Conservation (phyloP, 2,329 filamentous ascomycete species). For the Monilinia vaccinii-corymbosi region DNA sequence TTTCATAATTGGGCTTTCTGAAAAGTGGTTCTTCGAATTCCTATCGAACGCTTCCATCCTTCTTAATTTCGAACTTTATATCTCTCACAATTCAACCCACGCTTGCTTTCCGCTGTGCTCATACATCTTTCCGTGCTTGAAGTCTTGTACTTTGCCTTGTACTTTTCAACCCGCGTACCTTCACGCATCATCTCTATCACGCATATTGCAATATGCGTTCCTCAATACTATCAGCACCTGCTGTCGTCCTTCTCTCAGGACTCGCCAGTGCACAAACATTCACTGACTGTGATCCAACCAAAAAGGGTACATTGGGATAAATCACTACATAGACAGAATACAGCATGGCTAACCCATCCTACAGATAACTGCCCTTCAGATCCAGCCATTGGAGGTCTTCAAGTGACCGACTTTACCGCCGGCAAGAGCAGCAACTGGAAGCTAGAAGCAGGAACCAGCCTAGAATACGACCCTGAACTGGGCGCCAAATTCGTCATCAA, state of each 20-base stretch:
- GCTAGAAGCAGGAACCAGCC: slow-evolving; percentile 38
- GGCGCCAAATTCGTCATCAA: slow-evolving; percentile 42
- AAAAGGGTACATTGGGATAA: slow-evolving; percentile 7
- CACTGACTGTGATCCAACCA: slow-evolving; percentile 9
- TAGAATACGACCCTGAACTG: slow-evolving; percentile 31
- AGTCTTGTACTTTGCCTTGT: background rate
- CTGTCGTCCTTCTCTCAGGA: slow-evolving; percentile 8
- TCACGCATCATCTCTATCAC: background rate
- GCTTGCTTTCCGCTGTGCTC: background rate
- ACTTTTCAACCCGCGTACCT: background rate
- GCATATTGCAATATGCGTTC: slow-evolving; percentile 19
- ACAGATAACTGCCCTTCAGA: slow-evolving; percentile 33
- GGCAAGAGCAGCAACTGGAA: slow-evolving; percentile 44
- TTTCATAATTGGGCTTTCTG: background rate
- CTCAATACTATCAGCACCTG: slow-evolving; percentile 15
- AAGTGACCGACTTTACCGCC: slow-evolving; percentile 36
- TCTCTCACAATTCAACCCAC: background rate
- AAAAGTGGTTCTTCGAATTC: slow-evolving; percentile 1
- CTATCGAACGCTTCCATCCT: background rate
- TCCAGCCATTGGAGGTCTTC: slow-evolving; percentile 33
- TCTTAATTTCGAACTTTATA: background rate
- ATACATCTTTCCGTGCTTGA: slow-evolving; percentile 2
- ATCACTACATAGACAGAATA: no score
- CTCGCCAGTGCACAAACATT: slow-evolving; percentile 12
- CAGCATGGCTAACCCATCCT: slow-evolving; percentile 16